Conservation (phyloP, 2,329 filamentous ascomycete genomes). For the Colletotrichum sp. region DNA sequence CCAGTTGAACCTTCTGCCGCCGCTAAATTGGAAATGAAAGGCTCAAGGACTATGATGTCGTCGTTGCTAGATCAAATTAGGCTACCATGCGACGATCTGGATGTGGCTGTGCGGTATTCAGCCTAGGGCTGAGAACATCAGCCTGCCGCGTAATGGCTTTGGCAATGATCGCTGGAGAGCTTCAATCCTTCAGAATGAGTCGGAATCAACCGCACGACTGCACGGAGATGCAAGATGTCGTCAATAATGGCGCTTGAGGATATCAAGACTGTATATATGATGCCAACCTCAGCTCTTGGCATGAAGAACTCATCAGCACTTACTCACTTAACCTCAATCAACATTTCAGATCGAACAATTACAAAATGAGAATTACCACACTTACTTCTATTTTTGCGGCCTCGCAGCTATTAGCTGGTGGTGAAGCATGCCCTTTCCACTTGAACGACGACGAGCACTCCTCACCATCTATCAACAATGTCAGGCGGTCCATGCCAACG, state of each 20-base stretch:
- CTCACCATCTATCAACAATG: background rate
- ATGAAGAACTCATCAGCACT: background rate
- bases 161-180: background rate
- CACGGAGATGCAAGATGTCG: background rate
- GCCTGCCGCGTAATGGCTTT: background rate
- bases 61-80: background rate
- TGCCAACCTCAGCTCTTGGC: background rate
- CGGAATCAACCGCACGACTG: background rate
- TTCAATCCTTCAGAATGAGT: background rate
- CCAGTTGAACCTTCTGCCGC: background rate
- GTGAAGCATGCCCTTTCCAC: background rate
- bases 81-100: background rate
- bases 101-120: background rate
- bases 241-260: background rate
- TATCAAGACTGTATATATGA: background rate
- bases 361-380: background rate
- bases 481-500: background rate
- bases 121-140: background rate
- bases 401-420: background rate
- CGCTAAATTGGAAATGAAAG: background rate
- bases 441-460: background rate
- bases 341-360: background rate
- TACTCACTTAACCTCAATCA: background rate
- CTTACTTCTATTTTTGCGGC: background rate
- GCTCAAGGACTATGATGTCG: background rate